Conservation (phyloP, 106 monocot genomes). For the Acanthochlamys bracteata region DNA sequence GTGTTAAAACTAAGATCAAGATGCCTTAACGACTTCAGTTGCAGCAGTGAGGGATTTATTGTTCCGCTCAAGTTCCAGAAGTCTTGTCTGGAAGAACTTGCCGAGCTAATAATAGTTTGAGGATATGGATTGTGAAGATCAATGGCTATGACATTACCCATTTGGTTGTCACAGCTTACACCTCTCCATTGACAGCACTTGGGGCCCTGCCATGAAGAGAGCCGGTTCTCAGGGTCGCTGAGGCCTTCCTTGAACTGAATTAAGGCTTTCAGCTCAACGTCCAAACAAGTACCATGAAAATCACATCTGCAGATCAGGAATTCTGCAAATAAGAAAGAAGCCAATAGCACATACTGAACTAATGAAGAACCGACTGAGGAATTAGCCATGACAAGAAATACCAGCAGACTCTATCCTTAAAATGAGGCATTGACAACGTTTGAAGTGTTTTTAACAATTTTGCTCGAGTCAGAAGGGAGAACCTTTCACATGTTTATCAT, state of each 20-base stretch:
- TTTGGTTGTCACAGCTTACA: slow-evolving; percentile 19
- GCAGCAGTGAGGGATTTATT: slow-evolving; percentile 19
- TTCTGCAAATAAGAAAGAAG: slow-evolving; percentile 3
- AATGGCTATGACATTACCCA: slow-evolving; percentile 19
- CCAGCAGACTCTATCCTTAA: too few relatives aligned
- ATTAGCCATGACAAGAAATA: too few relatives aligned
- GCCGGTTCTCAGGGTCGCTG: slow-evolving; percentile 10
- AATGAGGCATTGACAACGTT: too few relatives aligned
- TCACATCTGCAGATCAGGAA: neutral
- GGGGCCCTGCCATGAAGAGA: slow-evolving; percentile 27
- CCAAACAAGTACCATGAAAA: neutral
- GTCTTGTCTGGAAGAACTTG: neutral
- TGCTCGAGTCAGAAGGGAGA: too few relatives aligned
- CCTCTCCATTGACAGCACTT: slow-evolving; percentile 44
- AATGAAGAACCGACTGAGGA: too few relatives aligned
- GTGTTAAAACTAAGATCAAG: slow-evolving; percentile 37
- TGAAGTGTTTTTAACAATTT: too few relatives aligned
- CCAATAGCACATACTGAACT: neutral
- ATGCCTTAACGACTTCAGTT: slow-evolving; percentile 12
- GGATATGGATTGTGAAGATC: slow-evolving; percentile 15
- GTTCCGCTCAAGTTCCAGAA: slow-evolving; percentile 12
- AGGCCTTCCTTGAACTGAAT: slow-evolving; percentile 16
- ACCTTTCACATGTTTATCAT: too few relatives aligned
- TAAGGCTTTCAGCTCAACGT: slow-evolving; percentile 5
- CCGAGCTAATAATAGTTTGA: too few relatives aligned